These are phyloP conservation scores for Colletotrichum musae DNA, from an alignment of 2,329 filamentous ascomycete genomes.

Conservation along the genomic window DNA sequence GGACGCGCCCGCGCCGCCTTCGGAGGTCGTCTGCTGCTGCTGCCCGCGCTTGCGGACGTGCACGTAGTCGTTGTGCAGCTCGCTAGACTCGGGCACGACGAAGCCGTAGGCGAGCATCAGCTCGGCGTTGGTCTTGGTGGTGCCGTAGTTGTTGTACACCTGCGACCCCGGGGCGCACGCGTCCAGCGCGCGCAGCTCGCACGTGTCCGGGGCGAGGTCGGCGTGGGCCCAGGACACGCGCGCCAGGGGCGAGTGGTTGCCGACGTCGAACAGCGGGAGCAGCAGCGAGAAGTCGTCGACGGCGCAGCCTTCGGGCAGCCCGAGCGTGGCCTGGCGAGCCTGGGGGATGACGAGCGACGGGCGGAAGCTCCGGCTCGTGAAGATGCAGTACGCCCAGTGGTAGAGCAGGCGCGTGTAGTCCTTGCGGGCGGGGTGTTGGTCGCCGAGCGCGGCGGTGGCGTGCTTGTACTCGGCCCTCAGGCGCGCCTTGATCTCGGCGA, in stretches of 20 bases:
- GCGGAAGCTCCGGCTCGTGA: conserved; percentile 76
- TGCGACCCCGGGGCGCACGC: conserved; percentile 62
- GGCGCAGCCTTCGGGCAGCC: conserved; percentile 55
- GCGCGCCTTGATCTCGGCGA: conserved; percentile 62
- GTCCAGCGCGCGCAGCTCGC: conserved; percentile 60
- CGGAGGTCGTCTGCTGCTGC: conserved; percentile 34
- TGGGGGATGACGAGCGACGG: conserved; percentile 70
- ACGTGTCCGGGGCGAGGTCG: conserved; percentile 52
- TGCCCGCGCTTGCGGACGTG: conserved; percentile 65
- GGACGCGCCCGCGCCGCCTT: conserved; percentile 41
- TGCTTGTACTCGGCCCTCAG: conserved; percentile 62
- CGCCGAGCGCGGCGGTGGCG: conserved; percentile 51
- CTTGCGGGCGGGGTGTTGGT: conserved; percentile 45
- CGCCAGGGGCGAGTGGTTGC: conserved; percentile 77
- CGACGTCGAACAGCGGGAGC: conserved; percentile 79
- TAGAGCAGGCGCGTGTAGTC: conserved; percentile 67
- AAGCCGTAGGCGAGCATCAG: conserved; percentile 76
- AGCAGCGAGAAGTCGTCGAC: conserved; percentile 77
- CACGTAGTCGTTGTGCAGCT: conserved; percentile 72
- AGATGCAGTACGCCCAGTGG: conserved; percentile 75
- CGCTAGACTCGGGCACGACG: conserved; percentile 62
- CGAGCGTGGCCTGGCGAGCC: conserved; percentile 47
- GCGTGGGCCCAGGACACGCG: conserved; percentile 71
- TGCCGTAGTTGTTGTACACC: conserved; percentile 80
- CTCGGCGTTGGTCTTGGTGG: conserved; percentile 80